These are phyloP conservation scores for Arabidopsis lyrata DNA, from an alignment of 441 rosid species.

Conservation along the genomic window DNA sequence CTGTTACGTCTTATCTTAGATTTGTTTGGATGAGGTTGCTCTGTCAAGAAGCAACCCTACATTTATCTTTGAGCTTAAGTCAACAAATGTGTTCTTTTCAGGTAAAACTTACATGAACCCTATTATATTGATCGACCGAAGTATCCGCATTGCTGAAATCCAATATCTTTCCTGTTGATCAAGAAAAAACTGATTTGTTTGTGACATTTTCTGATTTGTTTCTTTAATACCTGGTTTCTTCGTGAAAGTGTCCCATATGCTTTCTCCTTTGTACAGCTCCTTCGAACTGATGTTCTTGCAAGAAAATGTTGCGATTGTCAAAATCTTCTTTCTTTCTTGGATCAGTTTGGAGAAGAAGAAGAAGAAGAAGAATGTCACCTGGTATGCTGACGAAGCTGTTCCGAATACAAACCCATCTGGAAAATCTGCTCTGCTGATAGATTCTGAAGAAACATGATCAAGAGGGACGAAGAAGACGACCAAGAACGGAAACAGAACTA, in stretches of 20 bases:
- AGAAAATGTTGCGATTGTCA: slow-evolving; percentile 18
- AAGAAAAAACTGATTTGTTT: slow-evolving; percentile 12
- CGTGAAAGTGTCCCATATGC: slow-evolving; percentile 90
- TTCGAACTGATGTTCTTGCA: slow-evolving; percentile 63
- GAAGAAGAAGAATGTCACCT: slow-evolving; percentile 53
- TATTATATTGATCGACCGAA: slow-evolving; percentile 88
- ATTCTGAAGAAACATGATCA: slow-evolving; percentile 48
- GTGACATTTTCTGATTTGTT: slow-evolving; percentile 5
- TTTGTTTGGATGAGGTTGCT: slow-evolving; percentile 39
- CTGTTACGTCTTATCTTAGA: slow-evolving; percentile 30
- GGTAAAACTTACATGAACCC: slow-evolving; percentile 62
- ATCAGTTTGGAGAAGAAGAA: slow-evolving; percentile 19
- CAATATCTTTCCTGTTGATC: slow-evolving; percentile 72
- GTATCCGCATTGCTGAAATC: slow-evolving; percentile 96
- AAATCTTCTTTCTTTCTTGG: slow-evolving; percentile 9
- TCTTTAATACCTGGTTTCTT: slow-evolving; percentile 63
- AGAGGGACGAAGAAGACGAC: slow-evolving; percentile 21
- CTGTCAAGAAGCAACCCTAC: slow-evolving; percentile 36
- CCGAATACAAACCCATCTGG: slow-evolving; percentile 83
- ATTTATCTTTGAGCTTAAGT: slow-evolving; percentile 36
- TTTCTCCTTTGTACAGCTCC: slow-evolving; percentile 84
- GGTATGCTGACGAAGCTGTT: slow-evolving; percentile 92
- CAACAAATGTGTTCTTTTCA: slow-evolving; percentile 13
- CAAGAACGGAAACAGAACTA: slow-evolving; percentile 20
- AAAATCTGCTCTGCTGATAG: slow-evolving; percentile 69